Base-by-base conservation (phyloP, 768 basidiomycete species). In the Podaxis carcinomalis region DNA sequence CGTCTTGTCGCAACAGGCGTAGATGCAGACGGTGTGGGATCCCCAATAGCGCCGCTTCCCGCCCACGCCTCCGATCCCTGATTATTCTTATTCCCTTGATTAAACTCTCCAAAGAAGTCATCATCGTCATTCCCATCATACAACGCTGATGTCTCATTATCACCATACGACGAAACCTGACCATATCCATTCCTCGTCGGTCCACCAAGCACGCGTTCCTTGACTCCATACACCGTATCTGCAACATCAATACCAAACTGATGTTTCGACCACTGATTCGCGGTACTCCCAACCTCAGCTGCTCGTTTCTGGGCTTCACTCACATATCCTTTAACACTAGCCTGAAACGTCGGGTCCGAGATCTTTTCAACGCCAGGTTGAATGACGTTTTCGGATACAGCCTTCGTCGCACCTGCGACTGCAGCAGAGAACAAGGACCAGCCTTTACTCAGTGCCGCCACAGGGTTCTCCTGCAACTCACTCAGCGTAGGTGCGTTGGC, bases 341-440 rank as follows among this genome's bases (percentile, higher is more conserved):
- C 84, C 63, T 93, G 89, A 65, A 96, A 82, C 56, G 75, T 80
- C 10, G 95, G 94, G 70, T 97, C 95, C 56, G 78, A 81, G 28
- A 90, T 92, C 64, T 82, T 85, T 68, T 91, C 89, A 70, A 95
- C 76, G 21, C 90, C 89, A 5, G 96, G 96, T 72, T 97, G 93
- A 61, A 98, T 89, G 47, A 98, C 90, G 66, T 85, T 89, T 70
- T 94, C 91, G 65, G 85, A 83, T 52, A 98, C 91, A 16, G 75
- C 89, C 67, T 85, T 85, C 4, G 87, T 83, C 19, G 95, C 95
- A 54, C 88, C 90, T 0, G 75, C 83, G 13, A 98, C 88, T 36
- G 87, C 94, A 0, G 90, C 83, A 28, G 93, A 90, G 69, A 99
- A 89, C n/a, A 98, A 74, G 25, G 93, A 93, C 97, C 97, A 98